phyloP scores from a whole-genome alignment of 2,329 filamentous ascomycete genomes.

The Tolypocladium guangdongense region DNA sequence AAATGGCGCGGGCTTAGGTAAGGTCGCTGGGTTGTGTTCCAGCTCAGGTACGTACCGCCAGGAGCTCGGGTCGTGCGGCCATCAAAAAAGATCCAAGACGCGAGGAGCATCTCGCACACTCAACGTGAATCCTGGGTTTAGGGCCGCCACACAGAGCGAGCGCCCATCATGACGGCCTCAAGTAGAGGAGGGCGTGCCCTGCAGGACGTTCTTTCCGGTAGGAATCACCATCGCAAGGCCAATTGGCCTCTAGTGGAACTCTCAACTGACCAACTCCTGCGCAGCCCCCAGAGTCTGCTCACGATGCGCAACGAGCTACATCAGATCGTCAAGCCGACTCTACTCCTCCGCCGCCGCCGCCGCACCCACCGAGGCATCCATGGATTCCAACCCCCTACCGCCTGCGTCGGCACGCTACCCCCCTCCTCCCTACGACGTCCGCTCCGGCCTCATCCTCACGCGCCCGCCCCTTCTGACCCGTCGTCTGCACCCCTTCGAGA shows the following conservation, averaged over 20 bases:
- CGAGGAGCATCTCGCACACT: conserved; percentile 3
- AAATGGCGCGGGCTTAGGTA: not conserved
- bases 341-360: conserved; percentile 22
- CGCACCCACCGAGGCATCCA: conserved; percentile 8
- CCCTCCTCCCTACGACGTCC: conserved; percentile 34
- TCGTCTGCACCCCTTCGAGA: conserved; percentile 76
- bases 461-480: conserved; percentile 81
- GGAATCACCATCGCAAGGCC: conserved; percentile 11
- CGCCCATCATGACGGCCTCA: conserved; percentile 36
- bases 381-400: conserved; percentile 9
- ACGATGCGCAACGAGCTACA: conserved; percentile 23
- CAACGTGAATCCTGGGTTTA: conserved; percentile 1
- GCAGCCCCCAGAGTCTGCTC: conserved; percentile 23
- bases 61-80: not conserved
- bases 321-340: conserved; percentile 18
- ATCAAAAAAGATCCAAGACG: conserved; percentile 14
- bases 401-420: conserved; percentile 6
- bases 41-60: not conserved
- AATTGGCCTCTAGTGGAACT: not conserved
- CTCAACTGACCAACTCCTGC: conserved; percentile 2
- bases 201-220: conserved; percentile 39
- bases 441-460: conserved; percentile 68
- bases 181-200: conserved; percentile 44
- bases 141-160: conserved; percentile 6
- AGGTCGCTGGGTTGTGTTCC: too few relatives aligned